These are phyloP conservation scores for Hanseniaspora clermontiae DNA, from an alignment of 805 yeast species.

Conservation along the genomic window DNA sequence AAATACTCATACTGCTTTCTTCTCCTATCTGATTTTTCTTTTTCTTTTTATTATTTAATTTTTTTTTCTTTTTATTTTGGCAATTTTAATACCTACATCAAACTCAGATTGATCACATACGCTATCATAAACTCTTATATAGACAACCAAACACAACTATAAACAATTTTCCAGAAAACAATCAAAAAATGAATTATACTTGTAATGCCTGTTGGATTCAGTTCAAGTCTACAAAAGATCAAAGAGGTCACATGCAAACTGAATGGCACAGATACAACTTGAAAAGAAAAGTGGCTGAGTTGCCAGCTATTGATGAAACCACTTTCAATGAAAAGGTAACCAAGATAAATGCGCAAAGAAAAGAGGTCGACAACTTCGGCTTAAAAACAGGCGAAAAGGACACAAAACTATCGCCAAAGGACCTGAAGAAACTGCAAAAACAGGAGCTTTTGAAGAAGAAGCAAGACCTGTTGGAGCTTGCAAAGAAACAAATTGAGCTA, in stretches of 20 bases:
- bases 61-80: background rate
- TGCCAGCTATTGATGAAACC: slow-evolving; percentile 61
- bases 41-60: background rate
- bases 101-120: too few relatives aligned
- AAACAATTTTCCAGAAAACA: too few relatives aligned
- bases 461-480: slow-evolving; percentile 31
- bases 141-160: background rate
- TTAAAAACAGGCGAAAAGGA: slow-evolving; percentile 18
- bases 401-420: slow-evolving; percentile 30
- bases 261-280: slow-evolving; percentile 97
- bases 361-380: slow-evolving; percentile 7
- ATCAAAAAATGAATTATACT: slow-evolving; percentile 32
- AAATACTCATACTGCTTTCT: background rate
- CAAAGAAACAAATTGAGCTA: slow-evolving; percentile 28
- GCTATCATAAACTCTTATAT: background rate
- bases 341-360: slow-evolving; percentile 15
- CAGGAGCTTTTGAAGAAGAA: slow-evolving; percentile 34
- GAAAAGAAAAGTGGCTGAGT: slow-evolving; percentile 80
- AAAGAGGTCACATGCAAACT: slow-evolving; percentile 85
- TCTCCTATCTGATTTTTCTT: background rate
- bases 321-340: slow-evolving; percentile 58
- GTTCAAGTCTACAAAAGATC: slow-evolving; percentile 63
- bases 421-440: slow-evolving; percentile 32
- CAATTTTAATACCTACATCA: too few relatives aligned
- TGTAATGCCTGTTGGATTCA: slow-evolving; percentile 82